Base-by-base conservation (phyloP, 805 yeast species). In the Torulaspora gathmanii region DNA sequence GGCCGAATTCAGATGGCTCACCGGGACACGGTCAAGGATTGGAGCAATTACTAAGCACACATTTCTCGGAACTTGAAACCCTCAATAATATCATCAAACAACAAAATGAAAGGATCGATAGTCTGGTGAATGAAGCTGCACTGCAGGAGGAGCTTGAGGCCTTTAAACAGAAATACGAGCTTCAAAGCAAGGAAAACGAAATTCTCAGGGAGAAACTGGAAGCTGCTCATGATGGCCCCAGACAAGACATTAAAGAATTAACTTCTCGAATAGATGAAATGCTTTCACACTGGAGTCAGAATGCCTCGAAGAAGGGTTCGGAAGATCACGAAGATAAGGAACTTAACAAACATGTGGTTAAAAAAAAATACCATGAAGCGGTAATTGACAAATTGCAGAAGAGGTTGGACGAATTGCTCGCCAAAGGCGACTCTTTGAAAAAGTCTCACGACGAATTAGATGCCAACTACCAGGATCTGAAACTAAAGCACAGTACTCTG, bases 381-480 rank as follows among this genome's bases (percentile, higher is more conserved):
- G 60, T 71, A 43, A 70, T 73, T 9, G 42, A 56, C 19, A 70
- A 69, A 49, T 64, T 83, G 43, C 84, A 79, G 45, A 54, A 64
- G 16, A 85, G 81, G 54, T 68, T 83, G 42, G 81, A 80, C 49
- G 78, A 78, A 19, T 64, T 82, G 45, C 55, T 81, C 50, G 51
- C 54, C 12, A 73, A 77, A 16, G 73, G 77, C 47, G 71, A 77
- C 50, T 70, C 66, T 16, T 68, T 70, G 26, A 71, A 70, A 31
- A 38, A 58, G 3, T 52, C 63, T 1, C 60, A 57, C 33, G 61
- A 63, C 19, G 55, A 63, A 12, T 61, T 78, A 3, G 51, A 67
- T 3, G 47, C 63, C 6, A 73, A 75, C 46, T 47, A 48, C 44
- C 44, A 47, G 37, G 40, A 51, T 37, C 47, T 50, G 65, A 67